Base-by-base conservation (phyloP, 2,329 filamentous ascomycete species). In the Aspergillus arachidicola region DNA sequence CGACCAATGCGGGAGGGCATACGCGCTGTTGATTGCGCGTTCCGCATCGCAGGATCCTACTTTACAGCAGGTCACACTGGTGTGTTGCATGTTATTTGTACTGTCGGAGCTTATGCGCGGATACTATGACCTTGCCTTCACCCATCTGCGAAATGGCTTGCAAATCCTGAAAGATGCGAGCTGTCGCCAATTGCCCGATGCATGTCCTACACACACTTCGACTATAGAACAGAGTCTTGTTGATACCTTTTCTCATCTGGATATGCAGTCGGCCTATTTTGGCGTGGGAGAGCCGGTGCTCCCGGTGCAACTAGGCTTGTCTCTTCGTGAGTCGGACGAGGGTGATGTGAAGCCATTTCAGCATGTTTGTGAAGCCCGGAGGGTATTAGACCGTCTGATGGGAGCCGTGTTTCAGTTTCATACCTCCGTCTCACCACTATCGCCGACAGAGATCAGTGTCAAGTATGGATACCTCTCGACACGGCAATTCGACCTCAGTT, bases 61-160 rank as follows among this genome's bases (percentile, higher is more conserved):
- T 23, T 34, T 70, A 16, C 61, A 58, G 26, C 58, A 68, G 21
- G 59, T 72, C 16, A 55, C 69, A 16, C 60, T 75, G 7, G 68
- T 69, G 4, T 63, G 68, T 38, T 73, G 73, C 55, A 63, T 73
- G 11, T 54, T 75, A 0, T 72, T 75, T 55, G 60, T 70, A 11
- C 32, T 66, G 0, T 70, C 70, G 53, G 71, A 75, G 14, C 65
- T 73, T 21, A 34, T 72, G 1, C 70, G 68, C 23, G 70, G 72
- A 3, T 61, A 70, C 11, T 69, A 71, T 50, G 48, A 63, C 23
- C 32, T 54, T 3, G 69, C 71, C 3, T 62, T 69, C 6, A 50
- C 64, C 12, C 73, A 75, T 65, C 61, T 72, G 14, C 53, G 60
- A 30, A 64, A 66, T 48, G 72, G 72, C 2, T 60, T 74, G 38